Base-by-base conservation (phyloP, 768 basidiomycete species). In the Tulasnella sp. region DNA sequence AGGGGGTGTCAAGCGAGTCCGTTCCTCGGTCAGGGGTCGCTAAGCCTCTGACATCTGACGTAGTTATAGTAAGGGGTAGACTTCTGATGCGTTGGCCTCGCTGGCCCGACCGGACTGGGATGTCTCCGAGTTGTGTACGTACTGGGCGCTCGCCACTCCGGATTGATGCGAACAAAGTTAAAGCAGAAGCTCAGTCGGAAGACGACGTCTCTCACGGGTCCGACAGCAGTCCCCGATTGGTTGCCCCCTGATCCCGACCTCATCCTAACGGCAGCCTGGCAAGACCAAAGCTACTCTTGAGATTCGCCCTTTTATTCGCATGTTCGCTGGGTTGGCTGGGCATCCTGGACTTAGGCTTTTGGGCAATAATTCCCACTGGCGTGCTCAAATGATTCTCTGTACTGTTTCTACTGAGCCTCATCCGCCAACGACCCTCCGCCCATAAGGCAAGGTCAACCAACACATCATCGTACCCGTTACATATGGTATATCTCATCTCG, bases 71-170 rank as follows among this genome's bases (percentile, higher is more conserved):
- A 22, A 41, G 42, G 32, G 62, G 62, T 62, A 67, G 52, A 63
- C 41, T 47, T 83, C 88, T 74, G 84, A 91, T 90, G 67, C 90
- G 90, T 66, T 90, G 83, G 81, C 93, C 91, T 67, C 91, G 87
- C 66, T 88, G 84, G 8, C 6, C 52, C 29, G 26, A 29, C 52
- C 52, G 52, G 26, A 9, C 52, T 26, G 52, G 52, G 52, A 22
- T 59, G 52, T 59, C 52, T 59, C 52, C 52, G 52, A 11, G 1
- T 59, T 59, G 26, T 47, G 52, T 59, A 59, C 52, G 52, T 59
- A 59, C 52, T 19, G 47, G 40, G 40, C 7, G 47, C 12, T 52
- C n/a, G 52, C 52, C 52, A 2, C 7, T 32, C 32, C 52, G 52
- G 52, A 32, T 59, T 59, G 52, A 59, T 59, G 52, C 52, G 52